phyloP scores from a whole-genome alignment of 352 stramenopile species.

The Phytophthora cryptogea region DNA sequence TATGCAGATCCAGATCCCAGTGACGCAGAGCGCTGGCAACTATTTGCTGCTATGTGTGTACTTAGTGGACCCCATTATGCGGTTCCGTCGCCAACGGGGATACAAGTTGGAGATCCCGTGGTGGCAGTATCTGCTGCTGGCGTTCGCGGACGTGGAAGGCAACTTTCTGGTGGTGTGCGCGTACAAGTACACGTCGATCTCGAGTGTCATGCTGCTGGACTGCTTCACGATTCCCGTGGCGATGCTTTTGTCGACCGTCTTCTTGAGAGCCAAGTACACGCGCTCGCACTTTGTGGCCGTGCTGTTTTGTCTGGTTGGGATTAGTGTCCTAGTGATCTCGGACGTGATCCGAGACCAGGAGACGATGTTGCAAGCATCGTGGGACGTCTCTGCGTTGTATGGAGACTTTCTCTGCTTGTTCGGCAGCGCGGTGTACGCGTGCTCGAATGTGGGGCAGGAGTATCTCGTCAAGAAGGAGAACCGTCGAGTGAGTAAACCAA shows the following conservation, averaged over 20 bases:
- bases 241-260: slow-evolving; percentile 92
- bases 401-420: slow-evolving; percentile 93
- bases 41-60: slow-evolving; percentile 73
- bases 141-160: slow-evolving; percentile 94
- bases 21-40: slow-evolving; percentile 75
- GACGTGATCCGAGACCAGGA: slow-evolving; percentile 68
- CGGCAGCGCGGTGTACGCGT: slow-evolving; percentile 91
- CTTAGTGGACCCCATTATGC: slow-evolving; percentile 48
- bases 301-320: slow-evolving; percentile 83
- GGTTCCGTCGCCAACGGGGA: slow-evolving; percentile 42
- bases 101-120: slow-evolving; percentile 68
- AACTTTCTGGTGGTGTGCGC: slow-evolving; percentile 96
- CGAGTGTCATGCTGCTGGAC: slow-evolving; percentile 95
- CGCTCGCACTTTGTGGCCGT: slow-evolving; percentile 76
- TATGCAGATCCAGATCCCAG: slow-evolving; percentile 75
- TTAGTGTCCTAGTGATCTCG: slow-evolving; percentile 84
- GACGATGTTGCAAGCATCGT: slow-evolving; percentile 30
- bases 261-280: slow-evolving; percentile 88
- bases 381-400: slow-evolving; percentile 59
- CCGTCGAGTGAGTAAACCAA: slow-evolving; percentile 39
- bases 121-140: slow-evolving; percentile 93
- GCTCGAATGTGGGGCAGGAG: slow-evolving; percentile 92
- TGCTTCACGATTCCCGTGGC: slow-evolving; percentile 95
- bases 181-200: slow-evolving; percentile 96
- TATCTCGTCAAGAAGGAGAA: slow-evolving; percentile 87